Percentiles rank a stretch among this genome's conserved stretches.
phyloP scores from a whole-genome alignment of 352 stramenopile genomes.

The Phytopythium aichiense region DNA sequence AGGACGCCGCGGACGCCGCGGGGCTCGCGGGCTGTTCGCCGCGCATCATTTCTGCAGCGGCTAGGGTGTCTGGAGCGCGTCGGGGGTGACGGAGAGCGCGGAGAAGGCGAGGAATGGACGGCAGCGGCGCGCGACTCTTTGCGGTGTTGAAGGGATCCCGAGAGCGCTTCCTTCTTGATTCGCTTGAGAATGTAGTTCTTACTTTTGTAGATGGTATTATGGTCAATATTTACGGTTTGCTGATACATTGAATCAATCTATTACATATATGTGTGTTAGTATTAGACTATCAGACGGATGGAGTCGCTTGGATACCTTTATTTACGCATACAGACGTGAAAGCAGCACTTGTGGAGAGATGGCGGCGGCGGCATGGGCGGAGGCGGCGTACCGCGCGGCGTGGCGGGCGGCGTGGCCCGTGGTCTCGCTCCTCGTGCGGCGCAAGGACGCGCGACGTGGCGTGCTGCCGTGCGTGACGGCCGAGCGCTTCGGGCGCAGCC shows the following conservation, averaged over 20 bases:
- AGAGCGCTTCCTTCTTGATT: not conserved
- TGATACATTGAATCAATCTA: not conserved
- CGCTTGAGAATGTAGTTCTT: not conserved
- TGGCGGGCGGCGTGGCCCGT: constrained; percentile 51
- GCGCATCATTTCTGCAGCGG: constrained; percentile 1
- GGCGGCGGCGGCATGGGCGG: constrained; percentile 9
- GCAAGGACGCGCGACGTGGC: constrained; percentile 40
- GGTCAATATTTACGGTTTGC: not conserved
- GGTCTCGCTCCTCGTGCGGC: constrained; percentile 44
- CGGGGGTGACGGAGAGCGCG: not conserved
- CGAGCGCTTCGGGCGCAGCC: constrained; percentile 54
- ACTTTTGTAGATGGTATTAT: not conserved
- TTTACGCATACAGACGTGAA: not conserved
- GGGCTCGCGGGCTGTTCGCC: constrained; percentile 1
- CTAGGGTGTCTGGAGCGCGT: not conserved
- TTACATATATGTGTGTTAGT: not conserved
- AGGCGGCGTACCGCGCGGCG: constrained; percentile 41
- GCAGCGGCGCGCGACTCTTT: not conserved
- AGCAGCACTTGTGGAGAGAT: not conserved
- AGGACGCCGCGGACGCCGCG: not conserved
- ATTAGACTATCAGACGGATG: no score
- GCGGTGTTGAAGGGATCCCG: not conserved
- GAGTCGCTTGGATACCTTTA: no score
- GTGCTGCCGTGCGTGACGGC: constrained; percentile 27
- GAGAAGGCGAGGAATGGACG: not conserved